A percentile compares a stretch with the other conserved stretches of the same genome.
Evolutionary conservation across 352 stramenopile species (phyloP).

Genomic region (Phytophthora crassamura): DNA sequence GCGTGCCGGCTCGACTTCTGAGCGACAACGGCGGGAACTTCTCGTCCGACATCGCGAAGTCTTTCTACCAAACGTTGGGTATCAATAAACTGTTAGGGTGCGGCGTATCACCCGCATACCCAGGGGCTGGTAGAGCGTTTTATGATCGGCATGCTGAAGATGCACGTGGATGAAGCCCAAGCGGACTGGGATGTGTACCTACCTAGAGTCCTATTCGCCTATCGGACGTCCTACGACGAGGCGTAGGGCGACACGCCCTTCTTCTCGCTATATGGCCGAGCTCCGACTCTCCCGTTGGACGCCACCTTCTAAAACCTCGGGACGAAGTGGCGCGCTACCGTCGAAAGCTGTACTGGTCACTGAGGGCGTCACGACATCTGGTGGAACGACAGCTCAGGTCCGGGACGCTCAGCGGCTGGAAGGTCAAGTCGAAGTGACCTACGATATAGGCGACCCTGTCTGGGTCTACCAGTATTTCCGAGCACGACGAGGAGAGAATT

Average conservation of each 20-base stretch:
- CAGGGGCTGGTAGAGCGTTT: constrained; percentile 11
- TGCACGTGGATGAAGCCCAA: background rate
- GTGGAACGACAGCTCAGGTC: background rate
- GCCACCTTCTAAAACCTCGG: background rate
- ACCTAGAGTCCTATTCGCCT: background rate
- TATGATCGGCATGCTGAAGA: background rate
- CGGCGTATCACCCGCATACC: constrained; percentile 7
- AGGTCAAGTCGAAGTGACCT: background rate
- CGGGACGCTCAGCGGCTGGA: background rate
- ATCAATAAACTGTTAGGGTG: constrained; percentile 17
- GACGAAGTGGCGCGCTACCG: background rate
- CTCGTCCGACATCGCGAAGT: constrained; percentile 3
- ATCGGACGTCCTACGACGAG: constrained; percentile 4
- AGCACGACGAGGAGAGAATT: background rate
- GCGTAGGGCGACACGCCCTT: background rate
- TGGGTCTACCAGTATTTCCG: constrained; percentile 4
- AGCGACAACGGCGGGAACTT: constrained; percentile 10
- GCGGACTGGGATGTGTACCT: background rate
- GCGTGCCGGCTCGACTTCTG: too few species aligned
- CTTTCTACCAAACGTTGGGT: constrained; percentile 5
- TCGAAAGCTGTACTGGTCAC: background rate
- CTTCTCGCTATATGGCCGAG: constrained; percentile 1
- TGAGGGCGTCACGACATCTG: background rate
- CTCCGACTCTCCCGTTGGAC: background rate
- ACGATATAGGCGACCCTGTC: background rate